Evolutionary conservation across 164 flowering plant species (phyloP).

Genomic region (Vitis labrusca): DNA sequence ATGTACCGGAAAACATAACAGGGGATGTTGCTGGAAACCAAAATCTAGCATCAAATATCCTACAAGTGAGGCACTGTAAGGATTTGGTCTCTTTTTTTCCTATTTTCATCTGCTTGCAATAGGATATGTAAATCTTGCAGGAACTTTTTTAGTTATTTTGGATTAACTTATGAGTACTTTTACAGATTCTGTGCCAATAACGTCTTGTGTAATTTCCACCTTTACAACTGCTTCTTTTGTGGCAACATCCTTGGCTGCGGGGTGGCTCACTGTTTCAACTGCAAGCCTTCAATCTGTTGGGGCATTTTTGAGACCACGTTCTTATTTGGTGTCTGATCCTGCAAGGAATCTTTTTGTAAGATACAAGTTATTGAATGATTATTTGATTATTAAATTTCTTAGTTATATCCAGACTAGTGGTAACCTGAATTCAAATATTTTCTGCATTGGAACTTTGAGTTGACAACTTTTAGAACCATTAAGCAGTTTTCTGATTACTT

Average conservation of each 20-base stretch:
- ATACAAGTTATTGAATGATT: conserved; percentile 1
- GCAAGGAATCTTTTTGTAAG: conserved; percentile 83
- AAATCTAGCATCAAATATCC: conserved; percentile 73
- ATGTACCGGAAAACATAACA: conserved; percentile 78
- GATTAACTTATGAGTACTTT: neutral
- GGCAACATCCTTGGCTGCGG: conserved; percentile 58
- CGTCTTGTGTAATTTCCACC: conserved; percentile 47
- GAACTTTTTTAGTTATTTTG: neutral
- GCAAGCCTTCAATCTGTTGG: conserved; percentile 68
- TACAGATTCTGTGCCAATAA: conserved; percentile 74
- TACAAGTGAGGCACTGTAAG: conserved; percentile 89
- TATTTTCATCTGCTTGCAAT: neutral
- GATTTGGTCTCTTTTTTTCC: neutral
- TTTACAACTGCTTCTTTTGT: conserved; percentile 53
- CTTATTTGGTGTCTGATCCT: conserved; percentile 53
- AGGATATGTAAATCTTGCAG: neutral
- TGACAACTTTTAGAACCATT: neutral
- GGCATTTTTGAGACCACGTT: conserved; percentile 44
- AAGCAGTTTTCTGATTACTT: neutral
- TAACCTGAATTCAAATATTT: neutral
- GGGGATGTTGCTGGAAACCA: conserved; percentile 87
- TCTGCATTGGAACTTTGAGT: neutral
- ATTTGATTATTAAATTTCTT: neutral
- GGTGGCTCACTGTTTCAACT: conserved; percentile 68
- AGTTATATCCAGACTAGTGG: too few species aligned